These are phyloP conservation scores for Yarrowia alimentaria DNA, from an alignment of 805 yeast species.

Conservation along the genomic window DNA sequence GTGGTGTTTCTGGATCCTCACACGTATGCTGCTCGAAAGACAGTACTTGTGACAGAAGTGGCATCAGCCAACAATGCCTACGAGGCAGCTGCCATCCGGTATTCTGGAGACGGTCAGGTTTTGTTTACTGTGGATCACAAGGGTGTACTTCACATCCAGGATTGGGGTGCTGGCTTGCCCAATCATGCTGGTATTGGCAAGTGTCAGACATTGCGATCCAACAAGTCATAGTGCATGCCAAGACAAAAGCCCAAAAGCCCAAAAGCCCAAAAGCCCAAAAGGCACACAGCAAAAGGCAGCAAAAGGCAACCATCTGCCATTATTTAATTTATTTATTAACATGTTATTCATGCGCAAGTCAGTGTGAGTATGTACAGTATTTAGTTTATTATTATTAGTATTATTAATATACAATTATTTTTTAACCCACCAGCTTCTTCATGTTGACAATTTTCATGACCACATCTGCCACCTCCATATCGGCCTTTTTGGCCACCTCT, in stretches of 20 bases:
- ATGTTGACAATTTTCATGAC: background rate
- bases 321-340: too few relatives aligned
- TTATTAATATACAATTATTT: too few relatives aligned
- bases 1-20: constrained; percentile 47
- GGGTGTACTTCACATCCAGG: constrained; percentile 75
- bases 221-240: too few relatives aligned
- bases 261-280: too few relatives aligned
- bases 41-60: constrained; percentile 72
- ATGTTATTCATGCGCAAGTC: too few relatives aligned
- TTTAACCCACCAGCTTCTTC: constrained; percentile 1
- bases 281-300: too few relatives aligned
- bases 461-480: constrained; percentile 3
- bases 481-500: background rate
- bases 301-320: too few relatives aligned
- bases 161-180: constrained; percentile 83
- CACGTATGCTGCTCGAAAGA: constrained; percentile 56
- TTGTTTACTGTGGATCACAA: constrained; percentile 75
- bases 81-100: constrained; percentile 76
- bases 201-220: constrained; percentile 34
- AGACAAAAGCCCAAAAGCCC: too few relatives aligned
- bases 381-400: too few relatives aligned
- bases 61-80: constrained; percentile 67
- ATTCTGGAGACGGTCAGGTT: constrained; percentile 79
- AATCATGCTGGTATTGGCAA: constrained; percentile 44
- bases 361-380: too few relatives aligned